Evolutionary conservation across 345 rosid genomes (phyloP), one percentile per base, ranked within the genome.

Genomic region (Citrus hindsii): DNA sequence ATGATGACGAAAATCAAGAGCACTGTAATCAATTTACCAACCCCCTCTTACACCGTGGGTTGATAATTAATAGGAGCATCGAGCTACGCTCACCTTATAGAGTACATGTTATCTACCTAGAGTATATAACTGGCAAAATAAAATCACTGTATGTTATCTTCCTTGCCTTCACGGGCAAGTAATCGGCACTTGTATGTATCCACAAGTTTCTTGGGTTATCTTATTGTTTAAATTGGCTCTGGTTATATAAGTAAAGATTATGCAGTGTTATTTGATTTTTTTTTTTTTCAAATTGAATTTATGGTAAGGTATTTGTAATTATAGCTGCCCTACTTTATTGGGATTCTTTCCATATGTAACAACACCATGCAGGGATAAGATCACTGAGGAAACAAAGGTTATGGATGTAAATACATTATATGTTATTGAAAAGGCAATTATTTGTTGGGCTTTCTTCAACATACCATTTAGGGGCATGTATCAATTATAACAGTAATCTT

Each of bases 41-140:
- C 88, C 76, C 97, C 99, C 22, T 89, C 99, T 46, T 96, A 94
- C 89, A 80, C 99, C 79, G 85, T 95, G 94, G 98, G 99, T 84
- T 95, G 86, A 88, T 95, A 85, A 88, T 84, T 95, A 85, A 88
- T 80, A 67, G 27, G 10, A 2, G 24, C 24, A 5, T 30, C 1
- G 12, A 59, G 58, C 58, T 4, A 19, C 22, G 1, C 2, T 16
- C 19, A 53, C 22, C 58, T 16, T 18, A 53, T 53, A 12, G 18
- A 13, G 4, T 46, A 13, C 51, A 46, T 46, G 51, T 13, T 46
- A 46, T 46, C 18, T 46, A 13, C 18, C 2, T 13, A 13, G 51
- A 3, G 51, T 46, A 3, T 13, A 13, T 46, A 46, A 13, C 51
- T 46, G 18, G 51, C 51, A 46, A 46, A 46, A 46, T 46, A 53